Conservation (phyloP, 805 yeast genomes). For the Saccharomycodes ludwigii region DNA sequence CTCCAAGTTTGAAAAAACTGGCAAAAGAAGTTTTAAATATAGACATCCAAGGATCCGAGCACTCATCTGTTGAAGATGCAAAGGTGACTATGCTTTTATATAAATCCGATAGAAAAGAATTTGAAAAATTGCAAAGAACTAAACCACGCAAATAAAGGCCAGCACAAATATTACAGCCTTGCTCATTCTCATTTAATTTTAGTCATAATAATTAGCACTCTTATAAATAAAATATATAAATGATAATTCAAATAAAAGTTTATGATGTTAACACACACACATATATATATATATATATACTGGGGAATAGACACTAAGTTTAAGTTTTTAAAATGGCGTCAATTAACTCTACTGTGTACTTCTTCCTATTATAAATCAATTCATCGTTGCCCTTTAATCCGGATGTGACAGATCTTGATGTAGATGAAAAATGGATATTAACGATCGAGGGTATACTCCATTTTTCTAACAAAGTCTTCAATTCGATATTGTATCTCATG, state of each 20-base stretch:
- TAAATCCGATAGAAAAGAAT: constrained; percentile 45
- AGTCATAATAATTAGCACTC: no score
- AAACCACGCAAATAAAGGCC: no score
- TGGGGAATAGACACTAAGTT: background rate
- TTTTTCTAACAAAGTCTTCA: constrained; percentile 14
- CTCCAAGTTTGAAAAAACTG: constrained; percentile 62
- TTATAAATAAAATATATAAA: no score
- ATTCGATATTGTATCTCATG: constrained; percentile 11
- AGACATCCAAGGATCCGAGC: constrained; percentile 62
- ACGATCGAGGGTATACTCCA: constrained; percentile 13
- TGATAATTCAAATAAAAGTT: no score
- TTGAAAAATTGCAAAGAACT: no score
- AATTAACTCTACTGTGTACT: constrained; percentile 1
- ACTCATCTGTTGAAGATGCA: constrained; percentile 87
- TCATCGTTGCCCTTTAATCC: constrained; percentile 10
- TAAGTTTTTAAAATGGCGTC: background rate
- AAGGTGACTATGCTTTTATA: constrained; percentile 77
- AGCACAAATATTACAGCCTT: no score
- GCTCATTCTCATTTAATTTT: no score
- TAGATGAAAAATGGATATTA: constrained; percentile 7
- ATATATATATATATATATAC: no score
- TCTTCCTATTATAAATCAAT: constrained; percentile 15
- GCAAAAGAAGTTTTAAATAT: constrained; percentile 41
- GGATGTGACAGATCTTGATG: constrained; percentile 6
- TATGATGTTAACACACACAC: no score